phyloP scores from a whole-genome alignment of 495 filamentous ascomycete genomes.

The Bombardia bombarda region DNA sequence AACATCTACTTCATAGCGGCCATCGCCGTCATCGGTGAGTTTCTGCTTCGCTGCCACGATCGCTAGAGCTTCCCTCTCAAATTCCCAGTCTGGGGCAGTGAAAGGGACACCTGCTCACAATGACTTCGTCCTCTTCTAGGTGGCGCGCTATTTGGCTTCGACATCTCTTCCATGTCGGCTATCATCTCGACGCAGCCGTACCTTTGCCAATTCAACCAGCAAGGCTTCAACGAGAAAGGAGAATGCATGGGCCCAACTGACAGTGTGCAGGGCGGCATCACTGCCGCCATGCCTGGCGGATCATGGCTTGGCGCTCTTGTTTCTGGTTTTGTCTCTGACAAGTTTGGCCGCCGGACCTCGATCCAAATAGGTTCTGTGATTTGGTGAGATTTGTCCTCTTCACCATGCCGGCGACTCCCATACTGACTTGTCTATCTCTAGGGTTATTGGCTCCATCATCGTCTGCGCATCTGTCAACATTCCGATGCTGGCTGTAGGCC shows the following conservation, averaged over 20 bases:
- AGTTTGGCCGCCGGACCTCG: conserved; percentile 55
- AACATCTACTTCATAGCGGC: conserved; percentile 71
- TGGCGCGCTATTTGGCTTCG: conserved; percentile 75
- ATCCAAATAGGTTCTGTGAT: conserved; percentile 58
- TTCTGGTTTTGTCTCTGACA: conserved; percentile 61
- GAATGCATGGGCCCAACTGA: conserved; percentile 42
- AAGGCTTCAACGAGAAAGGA: conserved; percentile 24
- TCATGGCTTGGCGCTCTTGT: conserved; percentile 65
- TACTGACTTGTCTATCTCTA: conserved; percentile 9
- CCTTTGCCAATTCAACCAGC: conserved; percentile 57
- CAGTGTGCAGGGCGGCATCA: conserved; percentile 51
- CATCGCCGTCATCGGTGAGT: conserved; percentile 56
- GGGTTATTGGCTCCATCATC: conserved; percentile 55
- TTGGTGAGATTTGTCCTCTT: conserved; percentile 41
- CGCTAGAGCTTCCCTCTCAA: too few species aligned
- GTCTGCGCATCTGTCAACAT: conserved; percentile 66
- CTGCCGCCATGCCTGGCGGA: conserved; percentile 64
- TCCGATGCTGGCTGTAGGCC: conserved; percentile 63
- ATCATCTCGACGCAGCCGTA: conserved; percentile 57
- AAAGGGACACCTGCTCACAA: conserved; percentile 14
- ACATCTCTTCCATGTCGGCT: conserved; percentile 76
- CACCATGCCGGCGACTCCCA: too few species aligned
- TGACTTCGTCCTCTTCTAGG: conserved; percentile 37
- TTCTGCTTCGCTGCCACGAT: conserved; percentile 3
- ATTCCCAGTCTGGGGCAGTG: too few species aligned